Percentiles rank a stretch among this genome's conserved stretches.
Evolutionary conservation across 176 grass and related monocot genomes (phyloP).

Genomic region (Canna indica): DNA sequence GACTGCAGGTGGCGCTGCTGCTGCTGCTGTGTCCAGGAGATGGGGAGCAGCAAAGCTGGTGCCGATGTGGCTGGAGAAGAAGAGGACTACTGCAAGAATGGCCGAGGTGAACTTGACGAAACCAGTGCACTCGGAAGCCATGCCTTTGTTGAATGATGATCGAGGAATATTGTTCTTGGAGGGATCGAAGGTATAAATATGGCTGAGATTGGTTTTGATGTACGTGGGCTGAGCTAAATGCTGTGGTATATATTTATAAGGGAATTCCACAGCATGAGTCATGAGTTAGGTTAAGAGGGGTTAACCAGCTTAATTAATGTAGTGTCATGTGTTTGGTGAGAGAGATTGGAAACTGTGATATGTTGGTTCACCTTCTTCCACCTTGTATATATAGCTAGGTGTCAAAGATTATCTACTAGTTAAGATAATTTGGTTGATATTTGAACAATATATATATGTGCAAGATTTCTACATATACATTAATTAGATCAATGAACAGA

Average conservation of each 20-base stretch:
- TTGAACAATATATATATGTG: too few species aligned
- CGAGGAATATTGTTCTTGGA: too few species aligned
- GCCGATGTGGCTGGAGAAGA: constrained; percentile 3
- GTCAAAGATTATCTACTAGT: too few species aligned
- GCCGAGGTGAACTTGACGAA: constrained; percentile 2
- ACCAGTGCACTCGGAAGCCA: neutral
- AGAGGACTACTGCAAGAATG: constrained; percentile 6
- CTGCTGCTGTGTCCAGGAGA: constrained; percentile 15
- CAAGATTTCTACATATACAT: too few species aligned
- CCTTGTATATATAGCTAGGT: too few species aligned
- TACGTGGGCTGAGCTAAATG: too few species aligned
- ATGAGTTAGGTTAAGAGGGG: neutral
- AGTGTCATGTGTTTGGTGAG: neutral
- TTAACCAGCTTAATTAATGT: neutral
- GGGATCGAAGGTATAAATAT: too few species aligned
- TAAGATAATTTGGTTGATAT: too few species aligned
- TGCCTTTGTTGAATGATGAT: neutral
- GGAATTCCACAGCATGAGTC: too few species aligned
- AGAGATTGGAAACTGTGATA: neutral
- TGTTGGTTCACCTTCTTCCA: neutral
- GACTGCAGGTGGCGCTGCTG: constrained; percentile 4
- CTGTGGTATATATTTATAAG: too few species aligned
- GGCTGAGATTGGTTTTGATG: too few species aligned
- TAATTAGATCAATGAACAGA: too few species aligned
- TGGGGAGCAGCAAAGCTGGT: constrained; percentile 26